Conservation (phyloP, 192 early-diverging fungal genomes). For the Umbelopsis sp. region DNA sequence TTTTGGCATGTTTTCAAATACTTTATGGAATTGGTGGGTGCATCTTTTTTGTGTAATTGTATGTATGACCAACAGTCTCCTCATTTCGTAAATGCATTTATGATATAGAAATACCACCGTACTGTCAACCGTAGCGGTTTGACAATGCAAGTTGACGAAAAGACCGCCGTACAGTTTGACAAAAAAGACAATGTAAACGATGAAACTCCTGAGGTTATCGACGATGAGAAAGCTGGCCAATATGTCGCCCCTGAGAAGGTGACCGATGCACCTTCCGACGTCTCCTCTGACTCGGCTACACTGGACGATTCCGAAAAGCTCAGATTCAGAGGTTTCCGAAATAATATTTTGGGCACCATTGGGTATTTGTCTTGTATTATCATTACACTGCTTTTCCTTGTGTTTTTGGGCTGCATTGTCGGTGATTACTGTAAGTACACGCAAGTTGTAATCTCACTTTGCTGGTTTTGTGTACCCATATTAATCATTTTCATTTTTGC, state of each 20-base stretch:
- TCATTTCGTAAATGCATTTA: not conserved
- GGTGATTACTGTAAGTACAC: conserved; percentile 69
- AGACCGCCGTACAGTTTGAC: conserved; percentile 27
- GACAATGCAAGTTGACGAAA: not conserved
- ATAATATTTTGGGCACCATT: conserved; percentile 55
- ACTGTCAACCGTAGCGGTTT: conserved; percentile 29
- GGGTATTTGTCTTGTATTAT: conserved; percentile 51
- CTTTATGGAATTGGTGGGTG: conserved; percentile 14
- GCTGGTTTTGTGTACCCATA: not conserved
- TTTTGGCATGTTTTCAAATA: conserved; percentile 61
- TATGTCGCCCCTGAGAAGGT: not conserved
- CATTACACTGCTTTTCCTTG: conserved; percentile 66
- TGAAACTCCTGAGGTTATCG: conserved; percentile 18
- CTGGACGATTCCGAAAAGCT: conserved; percentile 41
- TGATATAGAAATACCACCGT: not conserved
- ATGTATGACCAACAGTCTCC: not conserved
- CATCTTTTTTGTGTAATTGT: not conserved
- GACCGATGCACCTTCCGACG: conserved; percentile 4
- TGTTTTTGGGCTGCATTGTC: conserved; percentile 68
- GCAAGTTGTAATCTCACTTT: not conserved
- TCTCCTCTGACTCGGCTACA: conserved; percentile 4
- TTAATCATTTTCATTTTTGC: not conserved
- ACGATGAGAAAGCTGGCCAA: conserved; percentile 16
- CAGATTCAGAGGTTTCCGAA: conserved; percentile 66
- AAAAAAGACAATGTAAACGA: conserved; percentile 21